Evolutionary conservation across 345 rosid species (phyloP), one percentile per base, ranked within the genome.

Genomic region (Murraya paniculata): DNA sequence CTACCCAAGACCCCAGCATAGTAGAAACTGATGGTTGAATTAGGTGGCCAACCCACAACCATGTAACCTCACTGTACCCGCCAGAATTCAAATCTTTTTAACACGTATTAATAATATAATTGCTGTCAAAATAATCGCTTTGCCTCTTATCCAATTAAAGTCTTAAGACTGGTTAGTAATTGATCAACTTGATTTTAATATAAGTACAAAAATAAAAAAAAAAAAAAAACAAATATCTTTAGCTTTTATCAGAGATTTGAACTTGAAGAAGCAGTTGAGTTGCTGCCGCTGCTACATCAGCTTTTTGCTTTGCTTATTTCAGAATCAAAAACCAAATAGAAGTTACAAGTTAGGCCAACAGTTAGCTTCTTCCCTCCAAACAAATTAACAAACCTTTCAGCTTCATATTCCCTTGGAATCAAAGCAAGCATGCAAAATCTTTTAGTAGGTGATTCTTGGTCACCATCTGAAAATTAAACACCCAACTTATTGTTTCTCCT

Each of bases 281-380:
- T 64, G 86, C 65, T 69, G 60, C 39, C 27, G 65, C 66, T 33
- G 53, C 76, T n/a, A 6, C 58, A n/a, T 33, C 66, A 58, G 48
- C 73, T 72, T 66, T 78, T 70, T 24, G 74, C 86, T 77, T 87
- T 85, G 90, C 89, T 91, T 88, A 28, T 74, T 81, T 45, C 1
- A 60, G 58, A 87, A 81, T 84, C 88, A 82, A 86, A 74, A 84
- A 78, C 87, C 86, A 76, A 81, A 78, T 78, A 84, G 82, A 85
- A 84, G 94, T 90, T 93, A 84, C 81, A 84, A 84, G 94, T 92
- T 93, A 87, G 92, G 91, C 92, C 93, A 91, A 87, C 91, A 38
- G 88, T 88, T 87, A 66, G 82, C 90, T 24, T 22, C 25, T 89
- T 84, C 84, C 77, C 82, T 82, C 82, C 83, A 33, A 58, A 56